These are phyloP conservation scores for Termitomyces titanicus DNA, from an alignment of 768 basidiomycete genomes.

Conservation along the genomic window DNA sequence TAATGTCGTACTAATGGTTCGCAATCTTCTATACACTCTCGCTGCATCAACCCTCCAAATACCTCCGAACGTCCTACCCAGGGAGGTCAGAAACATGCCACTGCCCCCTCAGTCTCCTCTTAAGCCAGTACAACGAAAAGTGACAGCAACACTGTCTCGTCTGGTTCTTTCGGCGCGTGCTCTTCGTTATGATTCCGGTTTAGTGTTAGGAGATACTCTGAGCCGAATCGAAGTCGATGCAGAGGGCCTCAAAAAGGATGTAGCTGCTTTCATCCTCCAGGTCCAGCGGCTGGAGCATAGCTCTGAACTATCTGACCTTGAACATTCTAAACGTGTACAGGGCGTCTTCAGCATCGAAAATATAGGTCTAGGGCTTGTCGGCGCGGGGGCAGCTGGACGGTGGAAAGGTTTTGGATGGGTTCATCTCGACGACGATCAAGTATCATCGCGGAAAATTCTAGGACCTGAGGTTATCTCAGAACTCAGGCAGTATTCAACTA, in stretches of 20 bases:
- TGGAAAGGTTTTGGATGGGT: constrained; percentile 91
- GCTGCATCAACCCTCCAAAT: constrained; percentile 60
- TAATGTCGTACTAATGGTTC: constrained; percentile 64
- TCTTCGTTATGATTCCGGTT: constrained; percentile 75
- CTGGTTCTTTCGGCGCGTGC: constrained; percentile 90
- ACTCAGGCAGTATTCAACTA: constrained; percentile 41
- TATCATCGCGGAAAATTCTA: constrained; percentile 44
- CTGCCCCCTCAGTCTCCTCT: constrained; percentile 53
- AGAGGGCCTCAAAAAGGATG: constrained; percentile 69
- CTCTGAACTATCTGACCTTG: constrained; percentile 20
- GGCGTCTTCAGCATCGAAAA: constrained; percentile 60
- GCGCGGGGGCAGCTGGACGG: constrained; percentile 68
- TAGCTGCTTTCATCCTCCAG: constrained; percentile 64
- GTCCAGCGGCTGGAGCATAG: constrained; percentile 56
- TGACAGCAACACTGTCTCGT: constrained; percentile 86
- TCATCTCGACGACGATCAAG: constrained; percentile 45
- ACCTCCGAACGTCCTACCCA: constrained; percentile 49
- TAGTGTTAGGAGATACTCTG: constrained; percentile 56
- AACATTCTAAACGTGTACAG: constrained; percentile 49
- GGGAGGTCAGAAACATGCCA: constrained; percentile 41
- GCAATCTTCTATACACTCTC: constrained; percentile 71
- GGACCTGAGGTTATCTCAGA: constrained; percentile 52
- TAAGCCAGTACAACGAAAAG: constrained; percentile 79
- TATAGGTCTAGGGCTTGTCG: constrained; percentile 75
- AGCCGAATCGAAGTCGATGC: constrained; percentile 74